These are phyloP conservation scores for Periconia sp. DNA, from an alignment of 2,329 filamentous ascomycete genomes.

Conservation along the genomic window DNA sequence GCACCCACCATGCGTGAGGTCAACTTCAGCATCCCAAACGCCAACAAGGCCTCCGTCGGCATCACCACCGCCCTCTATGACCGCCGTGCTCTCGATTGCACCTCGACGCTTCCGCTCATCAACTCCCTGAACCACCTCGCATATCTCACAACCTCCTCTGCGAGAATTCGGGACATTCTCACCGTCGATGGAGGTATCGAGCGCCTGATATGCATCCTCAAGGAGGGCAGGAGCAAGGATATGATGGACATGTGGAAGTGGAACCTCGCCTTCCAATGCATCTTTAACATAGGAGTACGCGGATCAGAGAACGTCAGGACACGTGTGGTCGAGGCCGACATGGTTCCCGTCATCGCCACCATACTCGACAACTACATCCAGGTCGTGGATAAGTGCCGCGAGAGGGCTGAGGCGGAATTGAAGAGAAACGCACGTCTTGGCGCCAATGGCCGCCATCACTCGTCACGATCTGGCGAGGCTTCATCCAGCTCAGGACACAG, in stretches of 20 bases:
- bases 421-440: conserved; percentile 58
- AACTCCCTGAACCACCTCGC: conserved; percentile 99
- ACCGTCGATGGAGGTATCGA: conserved; percentile 99
- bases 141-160: conserved; percentile 96
- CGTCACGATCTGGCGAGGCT: conserved; percentile 43
- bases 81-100: conserved; percentile 95
- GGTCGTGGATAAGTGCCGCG: conserved; percentile 87
- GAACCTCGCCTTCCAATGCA: conserved; percentile 98
- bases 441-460: conserved; percentile 42
- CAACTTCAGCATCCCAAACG: conserved; percentile 98
- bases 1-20: conserved; percentile 86
- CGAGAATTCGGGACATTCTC: conserved; percentile 94
- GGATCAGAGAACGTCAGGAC: conserved; percentile 94
- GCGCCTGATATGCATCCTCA: conserved; percentile 93
- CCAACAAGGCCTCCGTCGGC: conserved; percentile 98
- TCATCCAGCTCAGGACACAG: conserved; percentile 43
- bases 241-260: conserved; percentile 99
- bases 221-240: conserved; percentile 94
- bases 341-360: conserved; percentile 98
- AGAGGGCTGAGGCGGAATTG: conserved; percentile 79
- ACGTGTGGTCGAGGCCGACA: conserved; percentile 94
- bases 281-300: conserved; percentile 96
- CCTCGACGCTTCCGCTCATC: conserved; percentile 94
- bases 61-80: conserved; percentile 99
- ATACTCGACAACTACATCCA: conserved; percentile 99